These are phyloP conservation scores for Aegilops sharonensis DNA, from an alignment of 176 grass and related monocot species.

Conservation along the genomic window DNA sequence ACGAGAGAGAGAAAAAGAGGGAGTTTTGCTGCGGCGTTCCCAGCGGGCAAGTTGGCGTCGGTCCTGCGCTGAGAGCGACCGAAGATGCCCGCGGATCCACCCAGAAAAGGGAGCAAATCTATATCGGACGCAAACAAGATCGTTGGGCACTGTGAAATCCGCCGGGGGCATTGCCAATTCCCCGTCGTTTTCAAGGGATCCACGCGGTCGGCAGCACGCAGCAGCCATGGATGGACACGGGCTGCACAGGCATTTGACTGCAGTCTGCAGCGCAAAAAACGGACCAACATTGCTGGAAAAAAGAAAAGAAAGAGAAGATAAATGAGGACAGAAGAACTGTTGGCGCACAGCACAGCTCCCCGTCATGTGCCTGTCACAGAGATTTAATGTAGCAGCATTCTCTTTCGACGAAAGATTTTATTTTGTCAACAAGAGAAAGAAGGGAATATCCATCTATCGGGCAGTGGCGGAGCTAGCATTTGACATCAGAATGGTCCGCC, in stretches of 20 bases:
- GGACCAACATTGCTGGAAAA: too few species aligned
- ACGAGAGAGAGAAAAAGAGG: too few species aligned
- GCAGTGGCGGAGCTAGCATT: too few species aligned
- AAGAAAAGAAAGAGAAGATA: background rate
- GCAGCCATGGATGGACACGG: too few species aligned
- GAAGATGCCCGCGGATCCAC: slow-evolving; percentile 24
- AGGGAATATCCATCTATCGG: background rate
- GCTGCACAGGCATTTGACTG: background rate
- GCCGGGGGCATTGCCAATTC: background rate
- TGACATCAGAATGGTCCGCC: too few species aligned
- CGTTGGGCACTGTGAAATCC: background rate
- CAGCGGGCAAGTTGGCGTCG: background rate
- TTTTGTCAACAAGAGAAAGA: background rate
- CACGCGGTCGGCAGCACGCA: slow-evolving; percentile 4
- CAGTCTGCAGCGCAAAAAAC: too few species aligned
- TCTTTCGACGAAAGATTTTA: background rate
- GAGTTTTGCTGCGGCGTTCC: too few species aligned
- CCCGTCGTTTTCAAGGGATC: background rate
- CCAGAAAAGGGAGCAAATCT: background rate
- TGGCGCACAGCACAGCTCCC: background rate
- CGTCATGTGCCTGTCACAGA: background rate
- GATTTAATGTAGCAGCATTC: background rate
- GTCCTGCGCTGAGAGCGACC: background rate
- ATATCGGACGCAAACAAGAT: background rate
- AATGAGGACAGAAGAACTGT: background rate